Evolutionary conservation across 768 basidiomycete species (phyloP), one percentile per base, ranked within the genome.

Genomic region (Chlorophyllum brunneum): DNA sequence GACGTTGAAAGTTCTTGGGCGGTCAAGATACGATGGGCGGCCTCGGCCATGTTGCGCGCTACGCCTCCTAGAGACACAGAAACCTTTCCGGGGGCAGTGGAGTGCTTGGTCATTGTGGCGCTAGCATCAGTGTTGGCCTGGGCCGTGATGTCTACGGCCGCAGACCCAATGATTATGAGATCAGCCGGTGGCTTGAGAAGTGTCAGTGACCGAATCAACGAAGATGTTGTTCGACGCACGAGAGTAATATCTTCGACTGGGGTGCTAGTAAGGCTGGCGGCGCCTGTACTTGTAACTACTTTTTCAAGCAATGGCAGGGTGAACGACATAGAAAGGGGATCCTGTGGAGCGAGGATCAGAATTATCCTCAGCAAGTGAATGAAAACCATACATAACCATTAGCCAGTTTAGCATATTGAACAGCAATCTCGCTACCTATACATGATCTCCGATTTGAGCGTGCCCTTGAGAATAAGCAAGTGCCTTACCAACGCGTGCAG

Each of bases 11-110:
- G 62, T 37, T 59, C 67, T 46, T 63, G 64, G 24, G 70, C 61
- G 16, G 69, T 61, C 54, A 84, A 63, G 4, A 86, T 65, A 24
- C 89, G 81, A 63, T 90, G 84, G 5, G 92, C 79, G 1, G 93
- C 91, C 65, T 98, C 94, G 2, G 95, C 89, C 37, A 99, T 82
- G 64, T 99, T 99, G n/a, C 95, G 84, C 0, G 81, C 94, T 11
- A 99, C 95, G 24, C 95, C 95, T 1, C 95, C 95, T 4, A 90
- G 70, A 0, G 86, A 78, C 33, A 95, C 55, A 13, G 74, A 70
- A 22, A 98, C 81, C 10, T 65, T 71, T 8, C 97, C 97, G 0
- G 93, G 92, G 9, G 78, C 78, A 0, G 95, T 98, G 0, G 92
- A 88, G 51, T 83, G 75, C 10, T 46, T 56, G 6, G 63, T 64